These are phyloP conservation scores for Phaeotremella skinneri DNA, from an alignment of 768 basidiomycete species.

Conservation along the genomic window DNA sequence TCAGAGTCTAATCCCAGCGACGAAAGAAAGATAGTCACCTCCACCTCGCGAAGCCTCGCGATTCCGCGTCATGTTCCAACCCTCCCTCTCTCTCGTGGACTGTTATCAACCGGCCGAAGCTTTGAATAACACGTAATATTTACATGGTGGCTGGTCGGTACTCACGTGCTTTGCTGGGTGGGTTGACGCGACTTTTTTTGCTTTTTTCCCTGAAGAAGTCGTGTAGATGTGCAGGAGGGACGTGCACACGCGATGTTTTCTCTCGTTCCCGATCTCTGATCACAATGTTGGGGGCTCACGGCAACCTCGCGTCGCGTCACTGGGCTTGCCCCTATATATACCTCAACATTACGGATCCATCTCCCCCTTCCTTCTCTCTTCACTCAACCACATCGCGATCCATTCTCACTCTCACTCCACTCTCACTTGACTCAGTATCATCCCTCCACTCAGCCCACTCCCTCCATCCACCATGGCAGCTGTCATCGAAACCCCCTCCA, in stretches of 20 bases:
- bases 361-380: conserved; percentile 9
- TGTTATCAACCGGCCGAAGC: too few species aligned
- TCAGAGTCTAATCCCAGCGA: too few species aligned
- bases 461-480: conserved; percentile 35
- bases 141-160: background rate
- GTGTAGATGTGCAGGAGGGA: too few species aligned
- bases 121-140: conserved; percentile 1
- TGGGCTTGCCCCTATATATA: conserved; percentile 3
- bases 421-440: background rate
- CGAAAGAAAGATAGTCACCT: background rate
- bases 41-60: too few species aligned
- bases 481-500: conserved; percentile 49
- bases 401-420: background rate
- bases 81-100: too few species aligned
- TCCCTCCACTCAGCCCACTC: conserved; percentile 9
- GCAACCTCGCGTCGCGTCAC: conserved; percentile 9
- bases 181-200: conserved; percentile 16
- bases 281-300: too few species aligned
- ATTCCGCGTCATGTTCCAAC: too few species aligned
- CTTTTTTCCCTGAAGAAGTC: background rate
- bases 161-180: background rate
- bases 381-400: conserved; percentile 4
- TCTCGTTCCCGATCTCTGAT: too few species aligned
- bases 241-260: too few species aligned
- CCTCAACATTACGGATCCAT: background rate